Conservation (phyloP, 148 eudicot genomes). For the Cornus florida region DNA sequence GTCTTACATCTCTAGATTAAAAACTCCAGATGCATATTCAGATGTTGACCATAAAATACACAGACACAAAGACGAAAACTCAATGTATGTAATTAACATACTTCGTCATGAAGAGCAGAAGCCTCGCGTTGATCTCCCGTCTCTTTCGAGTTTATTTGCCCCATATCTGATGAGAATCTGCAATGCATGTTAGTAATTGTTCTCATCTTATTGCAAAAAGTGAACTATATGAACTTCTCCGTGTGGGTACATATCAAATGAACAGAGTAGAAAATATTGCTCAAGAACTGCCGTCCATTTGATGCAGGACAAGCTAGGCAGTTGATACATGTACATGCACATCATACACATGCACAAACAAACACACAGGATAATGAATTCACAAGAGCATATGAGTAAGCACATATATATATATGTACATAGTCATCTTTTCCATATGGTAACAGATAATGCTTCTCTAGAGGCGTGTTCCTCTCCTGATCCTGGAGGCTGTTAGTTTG, state of each 20-base stretch:
- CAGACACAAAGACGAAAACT: too few species aligned
- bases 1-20: constrained; percentile 5
- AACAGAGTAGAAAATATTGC: too few species aligned
- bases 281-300: too few species aligned
- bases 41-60: background rate
- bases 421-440: background rate
- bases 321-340: too few species aligned
- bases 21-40: constrained; percentile 6
- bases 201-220: background rate
- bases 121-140: constrained; percentile 60
- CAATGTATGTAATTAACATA: constrained; percentile 22
- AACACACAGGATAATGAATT: background rate
- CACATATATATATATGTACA: background rate
- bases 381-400: background rate
- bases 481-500: too few species aligned
- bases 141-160: constrained; percentile 41
- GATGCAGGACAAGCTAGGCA: too few species aligned
- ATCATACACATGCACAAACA: background rate
- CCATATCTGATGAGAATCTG: constrained; percentile 68
- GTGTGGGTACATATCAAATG: too few species aligned
- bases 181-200: constrained; percentile 14
- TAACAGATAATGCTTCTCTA: too few species aligned
- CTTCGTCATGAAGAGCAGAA: constrained; percentile 85
- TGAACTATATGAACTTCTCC: too few species aligned
- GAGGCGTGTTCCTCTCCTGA: too few species aligned